A percentile compares a stretch with the other conserved stretches of the same genome.
phyloP scores from a whole-genome alignment of 106 monocot genomes.

The Dioscorea dumetorum region DNA sequence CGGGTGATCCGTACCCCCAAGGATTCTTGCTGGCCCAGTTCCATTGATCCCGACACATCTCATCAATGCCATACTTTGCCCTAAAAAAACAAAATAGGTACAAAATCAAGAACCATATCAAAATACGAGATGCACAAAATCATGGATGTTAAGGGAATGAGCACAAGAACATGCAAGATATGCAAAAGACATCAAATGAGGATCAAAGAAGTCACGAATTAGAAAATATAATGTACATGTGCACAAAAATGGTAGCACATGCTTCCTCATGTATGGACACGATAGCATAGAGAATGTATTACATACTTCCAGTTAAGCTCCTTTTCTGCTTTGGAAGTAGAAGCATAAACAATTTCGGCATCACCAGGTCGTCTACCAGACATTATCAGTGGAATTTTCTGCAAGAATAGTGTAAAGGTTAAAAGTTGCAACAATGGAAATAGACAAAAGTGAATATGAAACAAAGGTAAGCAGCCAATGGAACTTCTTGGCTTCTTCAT shows the following conservation, averaged over 20 bases:
- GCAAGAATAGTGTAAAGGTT: neutral
- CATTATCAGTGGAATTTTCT: slow-evolving; percentile 80
- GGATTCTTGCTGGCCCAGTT: slow-evolving; percentile 93
- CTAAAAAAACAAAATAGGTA: slow-evolving; percentile 22
- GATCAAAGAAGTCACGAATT: neutral
- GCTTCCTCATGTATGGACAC: neutral
- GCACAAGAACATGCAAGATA: too few species aligned
- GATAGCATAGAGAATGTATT: neutral
- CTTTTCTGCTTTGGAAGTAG: slow-evolving; percentile 66
- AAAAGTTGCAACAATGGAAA: neutral
- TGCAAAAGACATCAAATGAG: neutral
- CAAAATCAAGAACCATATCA: neutral
- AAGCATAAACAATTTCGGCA: slow-evolving; percentile 72
- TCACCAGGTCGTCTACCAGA: slow-evolving; percentile 72
- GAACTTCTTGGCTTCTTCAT: too few species aligned
- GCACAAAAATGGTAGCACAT: neutral
- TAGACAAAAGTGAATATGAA: neutral
- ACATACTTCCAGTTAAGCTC: slow-evolving; percentile 83
- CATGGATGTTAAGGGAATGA: neutral
- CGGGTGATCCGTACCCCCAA: slow-evolving; percentile 60
- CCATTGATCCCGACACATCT: slow-evolving; percentile 92
- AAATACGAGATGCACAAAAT: neutral
- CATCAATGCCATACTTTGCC: slow-evolving; percentile 76
- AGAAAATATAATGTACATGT: neutral
- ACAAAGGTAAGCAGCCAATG: too few species aligned